These are phyloP conservation scores for Fragaria iinumae DNA, from an alignment of 306 rosid genomes.

Conservation along the genomic window DNA sequence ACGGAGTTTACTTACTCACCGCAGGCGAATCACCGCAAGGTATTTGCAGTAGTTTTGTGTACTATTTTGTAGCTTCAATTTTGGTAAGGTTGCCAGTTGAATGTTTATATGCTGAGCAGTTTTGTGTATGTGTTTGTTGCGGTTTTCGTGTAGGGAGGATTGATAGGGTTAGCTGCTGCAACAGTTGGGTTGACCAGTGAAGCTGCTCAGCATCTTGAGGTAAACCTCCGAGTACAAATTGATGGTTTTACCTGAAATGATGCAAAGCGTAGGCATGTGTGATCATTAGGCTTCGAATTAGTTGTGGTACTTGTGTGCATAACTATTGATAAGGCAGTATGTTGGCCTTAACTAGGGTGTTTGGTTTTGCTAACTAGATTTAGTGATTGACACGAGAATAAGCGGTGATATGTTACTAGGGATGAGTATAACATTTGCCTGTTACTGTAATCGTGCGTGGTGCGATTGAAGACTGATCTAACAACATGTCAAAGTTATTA, in stretches of 20 bases:
- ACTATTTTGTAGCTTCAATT: conserved; percentile 15
- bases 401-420: background rate
- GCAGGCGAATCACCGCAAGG: conserved; percentile 95
- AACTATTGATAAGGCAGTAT: background rate
- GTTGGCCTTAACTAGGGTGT: background rate
- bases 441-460: background rate
- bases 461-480: background rate
- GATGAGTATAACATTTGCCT: conserved; percentile 1
- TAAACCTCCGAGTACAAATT: conserved; percentile 31
- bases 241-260: background rate
- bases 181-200: conserved; percentile 93
- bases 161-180: conserved; percentile 98
- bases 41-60: conserved; percentile 22
- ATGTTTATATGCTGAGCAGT: conserved; percentile 1
- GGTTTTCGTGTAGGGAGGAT: conserved; percentile 67
- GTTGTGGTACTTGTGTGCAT: background rate
- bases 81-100: background rate
- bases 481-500: background rate
- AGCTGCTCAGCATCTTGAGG: conserved; percentile 98
- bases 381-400: background rate
- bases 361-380: conserved; percentile 7
- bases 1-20: conserved; percentile 69
- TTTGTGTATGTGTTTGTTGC: background rate
- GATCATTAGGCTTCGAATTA: background rate
- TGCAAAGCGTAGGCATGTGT: background rate